Evolutionary conservation across 2,329 filamentous ascomycete genomes (phyloP).

Genomic region (Ceratocystiopsis sp.): DNA sequence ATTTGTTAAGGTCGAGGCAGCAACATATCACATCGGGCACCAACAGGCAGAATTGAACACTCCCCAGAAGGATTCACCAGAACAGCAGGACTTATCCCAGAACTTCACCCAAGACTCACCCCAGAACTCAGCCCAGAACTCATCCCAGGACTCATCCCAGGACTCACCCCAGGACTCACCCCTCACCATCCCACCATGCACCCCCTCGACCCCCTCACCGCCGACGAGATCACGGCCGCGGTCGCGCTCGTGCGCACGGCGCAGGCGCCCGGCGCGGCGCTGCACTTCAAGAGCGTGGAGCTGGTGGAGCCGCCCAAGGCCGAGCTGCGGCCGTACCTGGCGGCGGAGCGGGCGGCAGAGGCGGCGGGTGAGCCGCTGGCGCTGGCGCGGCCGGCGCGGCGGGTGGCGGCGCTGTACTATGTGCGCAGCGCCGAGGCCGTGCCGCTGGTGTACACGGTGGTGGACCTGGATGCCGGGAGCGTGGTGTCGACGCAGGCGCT

Average conservation of each 20-base stretch:
- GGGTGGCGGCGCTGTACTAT: conserved; percentile 13
- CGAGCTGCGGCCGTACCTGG: conserved; percentile 25
- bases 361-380: conserved; percentile 10
- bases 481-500: conserved; percentile 13
- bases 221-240: conserved; percentile 3
- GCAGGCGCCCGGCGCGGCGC: conserved; percentile 1
- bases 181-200: not conserved
- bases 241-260: conserved; percentile 1
- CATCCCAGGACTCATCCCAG: no score
- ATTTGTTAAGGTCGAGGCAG: no score
- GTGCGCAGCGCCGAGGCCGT: conserved; percentile 5
- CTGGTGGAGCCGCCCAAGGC: conserved; percentile 32
- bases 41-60: no score
- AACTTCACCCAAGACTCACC: no score
- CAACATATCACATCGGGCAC: no score
- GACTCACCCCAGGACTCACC: no score
- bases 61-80: no score
- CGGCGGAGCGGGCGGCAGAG: conserved; percentile 14
- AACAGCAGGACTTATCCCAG: no score
- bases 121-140: no score
- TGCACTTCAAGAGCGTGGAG: conserved; percentile 32
- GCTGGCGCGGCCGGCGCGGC: conserved; percentile 22
- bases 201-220: conserved; percentile 3
- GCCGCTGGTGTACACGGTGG: conserved; percentile 7
- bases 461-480: not conserved